Evolutionary conservation across 192 early-diverging fungal genomes (phyloP).

Genomic region (Entomortierella chlamydospora): DNA sequence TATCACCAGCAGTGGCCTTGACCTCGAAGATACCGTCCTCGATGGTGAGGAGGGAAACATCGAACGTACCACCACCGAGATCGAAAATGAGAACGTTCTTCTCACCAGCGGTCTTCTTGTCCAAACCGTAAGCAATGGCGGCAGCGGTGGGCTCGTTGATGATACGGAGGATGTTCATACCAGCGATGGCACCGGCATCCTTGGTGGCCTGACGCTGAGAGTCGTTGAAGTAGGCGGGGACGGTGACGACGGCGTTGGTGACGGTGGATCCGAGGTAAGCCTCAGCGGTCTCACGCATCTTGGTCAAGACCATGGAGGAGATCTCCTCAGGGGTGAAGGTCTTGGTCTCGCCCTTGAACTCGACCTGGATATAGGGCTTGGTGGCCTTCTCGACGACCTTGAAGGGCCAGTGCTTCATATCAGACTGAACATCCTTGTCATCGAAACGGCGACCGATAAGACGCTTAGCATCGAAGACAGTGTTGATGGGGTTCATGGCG

Average conservation of each 20-base stretch:
- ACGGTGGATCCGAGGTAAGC: slow-evolving; percentile 87
- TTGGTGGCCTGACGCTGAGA: slow-evolving; percentile 99
- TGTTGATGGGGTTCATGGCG: slow-evolving; percentile 98
- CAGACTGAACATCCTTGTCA: slow-evolving; percentile 94
- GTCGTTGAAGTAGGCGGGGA: slow-evolving; percentile 99
- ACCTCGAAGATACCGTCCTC: slow-evolving; percentile 99
- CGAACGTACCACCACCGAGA: slow-evolving; percentile 98
- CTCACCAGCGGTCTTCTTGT: slow-evolving; percentile 93
- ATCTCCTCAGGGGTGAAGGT: slow-evolving; percentile 96
- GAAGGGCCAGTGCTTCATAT: slow-evolving; percentile 99
- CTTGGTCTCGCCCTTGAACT: slow-evolving; percentile 98
- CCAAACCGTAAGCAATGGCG: slow-evolving; percentile 98
- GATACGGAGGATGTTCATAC: slow-evolving; percentile 98
- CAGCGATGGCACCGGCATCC: slow-evolving; percentile 97
- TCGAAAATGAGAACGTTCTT: slow-evolving; percentile 97
- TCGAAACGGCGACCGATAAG: slow-evolving; percentile 95
- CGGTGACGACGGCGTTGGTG: slow-evolving; percentile 95
- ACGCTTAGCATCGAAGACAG: slow-evolving; percentile 99
- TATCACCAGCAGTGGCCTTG: slow-evolving; percentile 99
- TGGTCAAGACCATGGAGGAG: slow-evolving; percentile 96
- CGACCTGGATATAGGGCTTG: slow-evolving; percentile 93
- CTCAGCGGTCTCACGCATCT: slow-evolving; percentile 99
- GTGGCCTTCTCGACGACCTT: slow-evolving; percentile 88
- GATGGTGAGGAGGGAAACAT: slow-evolving; percentile 97
- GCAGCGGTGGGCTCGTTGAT: slow-evolving; percentile 99